These are phyloP conservation scores for Cavenderia fasciculata DNA, from an alignment of 78 protist species.

Conservation along the genomic window DNA sequence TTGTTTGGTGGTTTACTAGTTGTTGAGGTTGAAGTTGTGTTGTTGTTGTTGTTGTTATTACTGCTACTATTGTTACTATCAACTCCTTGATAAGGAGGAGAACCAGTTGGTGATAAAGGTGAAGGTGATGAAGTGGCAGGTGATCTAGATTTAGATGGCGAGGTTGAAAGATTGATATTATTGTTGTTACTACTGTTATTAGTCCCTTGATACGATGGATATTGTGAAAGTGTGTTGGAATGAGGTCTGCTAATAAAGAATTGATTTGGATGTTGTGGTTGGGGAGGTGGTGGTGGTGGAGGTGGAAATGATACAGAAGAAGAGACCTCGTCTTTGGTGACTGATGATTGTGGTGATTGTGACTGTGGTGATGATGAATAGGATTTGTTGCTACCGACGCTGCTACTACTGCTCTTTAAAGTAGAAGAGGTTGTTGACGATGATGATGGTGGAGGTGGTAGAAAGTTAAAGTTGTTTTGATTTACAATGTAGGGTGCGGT, in stretches of 20 bases:
- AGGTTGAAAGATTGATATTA: neutral
- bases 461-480: neutral
- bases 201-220: too few species aligned
- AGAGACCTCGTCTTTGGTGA: neutral
- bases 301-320: neutral
- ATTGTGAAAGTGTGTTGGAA: neutral
- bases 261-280: too few species aligned
- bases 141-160: conserved; percentile 56
- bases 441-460: too few species aligned
- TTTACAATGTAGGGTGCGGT: conserved; percentile 52
- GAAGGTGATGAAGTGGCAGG: conserved; percentile 28
- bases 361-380: conserved; percentile 28
- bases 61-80: neutral
- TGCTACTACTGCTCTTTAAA: neutral
- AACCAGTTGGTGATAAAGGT: conserved; percentile 28
- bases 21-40: neutral
- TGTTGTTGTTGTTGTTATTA: neutral
- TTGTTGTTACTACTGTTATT: conserved; percentile 3
- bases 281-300: neutral
- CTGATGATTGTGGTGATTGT: conserved; percentile 24
- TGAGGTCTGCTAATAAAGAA: neutral
- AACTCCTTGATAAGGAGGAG: neutral
- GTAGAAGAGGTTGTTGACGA: neutral
- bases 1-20: neutral
- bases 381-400: neutral